Base-by-base conservation (phyloP, 2,329 filamentous ascomycete species). In the Fusarium sp. region DNA sequence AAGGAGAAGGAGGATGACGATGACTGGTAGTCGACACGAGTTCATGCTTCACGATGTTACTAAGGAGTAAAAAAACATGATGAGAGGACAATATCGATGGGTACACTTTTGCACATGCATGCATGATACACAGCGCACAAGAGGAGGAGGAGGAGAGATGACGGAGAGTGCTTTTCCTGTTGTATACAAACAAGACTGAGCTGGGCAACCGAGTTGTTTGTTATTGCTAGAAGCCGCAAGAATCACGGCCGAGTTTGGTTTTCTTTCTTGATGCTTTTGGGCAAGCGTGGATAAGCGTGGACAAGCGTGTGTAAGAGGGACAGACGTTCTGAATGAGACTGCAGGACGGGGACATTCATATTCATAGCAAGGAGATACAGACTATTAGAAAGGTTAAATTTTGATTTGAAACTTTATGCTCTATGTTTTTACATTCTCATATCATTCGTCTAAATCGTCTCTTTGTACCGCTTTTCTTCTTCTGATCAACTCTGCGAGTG, bases 1-100 rank as follows among this genome's bases (percentile, higher is more conserved):
- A 88, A 86, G 74, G 88, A 88, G 78, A 84, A 88, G 58, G 87
- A 90, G 21, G 89, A 92, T 19, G 90, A 92, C 46, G 90, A 92
- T 69, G 89, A 93, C 75, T 92, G 90, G 90, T 92, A 77, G 73
- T 73, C 62, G 57, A 70, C 53, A 69, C 63, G 73, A 75, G 51
- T 59, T 68, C 62, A 73, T 52, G 67, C 62, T 73, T 70, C 62
- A 75, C 52, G 70, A 73, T 68, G 34, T 62, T 58, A 60, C 34
- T 47, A 46, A 47, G 52, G 34, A 57, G 63, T 67, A 63, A 54
- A 51, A 62, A 65, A 63, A 59, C 33, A 26, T 65, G 70, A 69
- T 39, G 47, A 60, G 43, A 60, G 43, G 40, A 46, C 21, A 51
- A 60, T 64, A 65, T 70, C 59, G 51, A 51, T 57, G 39, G 52